Evolutionary conservation across 1,284 basidiomycete species (phyloP), one percentile per base, ranked within the genome.

Genomic region (Melampsora medusae): DNA sequence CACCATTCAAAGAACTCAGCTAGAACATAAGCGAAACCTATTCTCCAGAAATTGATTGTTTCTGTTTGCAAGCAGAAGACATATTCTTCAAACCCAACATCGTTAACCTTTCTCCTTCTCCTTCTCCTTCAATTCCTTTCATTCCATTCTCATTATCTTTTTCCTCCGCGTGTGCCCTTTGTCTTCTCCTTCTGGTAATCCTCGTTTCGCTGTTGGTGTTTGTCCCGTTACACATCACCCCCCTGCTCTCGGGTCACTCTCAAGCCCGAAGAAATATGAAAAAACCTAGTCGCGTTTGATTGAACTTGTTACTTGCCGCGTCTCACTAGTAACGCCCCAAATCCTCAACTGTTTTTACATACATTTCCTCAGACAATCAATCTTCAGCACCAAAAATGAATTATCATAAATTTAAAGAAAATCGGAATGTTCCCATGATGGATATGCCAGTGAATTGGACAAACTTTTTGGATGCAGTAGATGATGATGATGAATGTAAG

Each of bases 191-290:
- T 74, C 65, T 2, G 48, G 53, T 56, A 61, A 4, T 31, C 60
- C 28, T 49, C 59, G 42, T 35, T 82, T 82, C 78, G 85, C 85
- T 28, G 80, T 80, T 0, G 85, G 85, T 2, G 85, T 86, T 19
- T 80, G 69, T 16, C 85, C 85, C 0, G 85, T 86, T 1, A 85
- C 81, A 2, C n/a, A n/a, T n/a, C n/a, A n/a, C n/a, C n/a, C n/a
- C n/a, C n/a, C n/a, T n/a, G n/a, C n/a, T n/a, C n/a, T n/a, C n/a
- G n/a, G n/a, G n/a, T n/a, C n/a, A n/a, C n/a, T n/a, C n/a, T n/a
- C n/a, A n/a, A n/a, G n/a, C n/a, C n/a, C n/a, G n/a, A n/a, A n/a
- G n/a, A n/a, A n/a, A n/a, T n/a, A n/a, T n/a, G n/a, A n/a, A n/a
- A n/a, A n/a, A n/a, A n/a, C n/a, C n/a, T n/a, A n/a, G n/a, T n/a